phyloP scores from a whole-genome alignment of 148 eudicot genomes.

The Rhododendron vialii region DNA sequence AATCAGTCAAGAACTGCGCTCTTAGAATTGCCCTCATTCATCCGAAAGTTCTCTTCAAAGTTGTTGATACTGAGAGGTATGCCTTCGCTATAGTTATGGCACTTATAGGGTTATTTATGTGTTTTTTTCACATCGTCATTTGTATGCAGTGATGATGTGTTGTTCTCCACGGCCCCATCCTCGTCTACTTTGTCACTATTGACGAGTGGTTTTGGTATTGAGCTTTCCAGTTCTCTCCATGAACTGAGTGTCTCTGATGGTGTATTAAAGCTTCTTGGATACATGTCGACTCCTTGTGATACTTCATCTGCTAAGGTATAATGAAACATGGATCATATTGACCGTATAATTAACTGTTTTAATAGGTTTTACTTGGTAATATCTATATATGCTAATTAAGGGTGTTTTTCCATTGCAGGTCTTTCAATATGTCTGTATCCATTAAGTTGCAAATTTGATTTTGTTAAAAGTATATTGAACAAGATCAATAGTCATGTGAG shows the following conservation, averaged over 20 bases:
- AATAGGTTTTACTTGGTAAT: slow-evolving; percentile 10
- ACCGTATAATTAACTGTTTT: slow-evolving; percentile 1
- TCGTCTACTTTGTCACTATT: slow-evolving; percentile 60
- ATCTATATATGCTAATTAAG: slow-evolving; percentile 3
- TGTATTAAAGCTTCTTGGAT: slow-evolving; percentile 61
- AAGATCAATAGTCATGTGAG: slow-evolving; percentile 10
- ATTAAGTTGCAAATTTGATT: slow-evolving; percentile 6
- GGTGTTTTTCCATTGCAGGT: slow-evolving; percentile 52
- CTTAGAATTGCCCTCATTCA: slow-evolving; percentile 73
- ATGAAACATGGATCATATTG: slow-evolving; percentile 4
- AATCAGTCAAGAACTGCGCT: slow-evolving; percentile 58
- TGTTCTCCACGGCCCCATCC: slow-evolving; percentile 57
- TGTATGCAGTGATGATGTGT: slow-evolving; percentile 61
- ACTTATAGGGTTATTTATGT: slow-evolving; percentile 1
- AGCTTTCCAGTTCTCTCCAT: slow-evolving; percentile 38
- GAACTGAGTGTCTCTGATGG: slow-evolving; percentile 63
- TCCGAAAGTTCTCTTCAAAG: slow-evolving; percentile 52
- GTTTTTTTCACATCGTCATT: slow-evolving; percentile 7
- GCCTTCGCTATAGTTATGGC: slow-evolving; percentile 2
- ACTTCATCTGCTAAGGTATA: slow-evolving; percentile 51
- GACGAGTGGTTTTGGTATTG: slow-evolving; percentile 58
- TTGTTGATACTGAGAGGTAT: slow-evolving; percentile 79
- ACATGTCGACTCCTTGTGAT: slow-evolving; percentile 58
- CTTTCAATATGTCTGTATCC: slow-evolving; percentile 94
- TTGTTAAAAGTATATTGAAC: not conserved